phyloP scores from a whole-genome alignment of 1,139 yeast genomes.

The Candida neerlandica region DNA sequence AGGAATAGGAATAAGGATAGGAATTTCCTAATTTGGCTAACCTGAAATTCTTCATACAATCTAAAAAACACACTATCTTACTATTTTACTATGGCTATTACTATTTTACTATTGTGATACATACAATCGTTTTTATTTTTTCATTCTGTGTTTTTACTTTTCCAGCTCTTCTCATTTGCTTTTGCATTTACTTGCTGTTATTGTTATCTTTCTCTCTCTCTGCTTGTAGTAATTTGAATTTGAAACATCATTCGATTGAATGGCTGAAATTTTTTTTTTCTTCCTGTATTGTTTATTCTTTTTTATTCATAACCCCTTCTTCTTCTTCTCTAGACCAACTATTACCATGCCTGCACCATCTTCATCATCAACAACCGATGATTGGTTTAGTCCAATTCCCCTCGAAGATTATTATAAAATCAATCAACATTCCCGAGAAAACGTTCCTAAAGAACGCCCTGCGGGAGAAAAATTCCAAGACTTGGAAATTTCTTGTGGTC shows the following conservation, averaged over 20 bases:
- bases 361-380: slow-evolving; percentile 6
- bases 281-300: not conserved
- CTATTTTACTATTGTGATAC: not conserved
- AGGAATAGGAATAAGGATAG: not conserved
- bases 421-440: slow-evolving; percentile 26
- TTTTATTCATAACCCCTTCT: not conserved
- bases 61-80: too few species aligned
- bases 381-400: slow-evolving; percentile 36
- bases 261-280: slow-evolving; percentile 1
- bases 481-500: slow-evolving; percentile 72
- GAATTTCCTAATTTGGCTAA: not conserved
- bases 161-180: too few species aligned
- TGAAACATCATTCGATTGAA: not conserved
- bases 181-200: not conserved
- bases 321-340: not conserved
- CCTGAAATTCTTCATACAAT: not conserved
- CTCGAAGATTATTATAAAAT: slow-evolving; percentile 29
- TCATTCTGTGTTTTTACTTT: too few species aligned
- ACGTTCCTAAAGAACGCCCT: slow-evolving; percentile 17
- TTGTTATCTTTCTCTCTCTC: not conserved
- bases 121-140: too few species aligned
- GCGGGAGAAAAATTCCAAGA: slow-evolving; percentile 24
- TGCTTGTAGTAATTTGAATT: not conserved
- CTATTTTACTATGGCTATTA: not conserved
- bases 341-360: slow-evolving; percentile 4